These are phyloP conservation scores for Yarrowia deformans DNA, from an alignment of 805 yeast species.

Conservation along the genomic window DNA sequence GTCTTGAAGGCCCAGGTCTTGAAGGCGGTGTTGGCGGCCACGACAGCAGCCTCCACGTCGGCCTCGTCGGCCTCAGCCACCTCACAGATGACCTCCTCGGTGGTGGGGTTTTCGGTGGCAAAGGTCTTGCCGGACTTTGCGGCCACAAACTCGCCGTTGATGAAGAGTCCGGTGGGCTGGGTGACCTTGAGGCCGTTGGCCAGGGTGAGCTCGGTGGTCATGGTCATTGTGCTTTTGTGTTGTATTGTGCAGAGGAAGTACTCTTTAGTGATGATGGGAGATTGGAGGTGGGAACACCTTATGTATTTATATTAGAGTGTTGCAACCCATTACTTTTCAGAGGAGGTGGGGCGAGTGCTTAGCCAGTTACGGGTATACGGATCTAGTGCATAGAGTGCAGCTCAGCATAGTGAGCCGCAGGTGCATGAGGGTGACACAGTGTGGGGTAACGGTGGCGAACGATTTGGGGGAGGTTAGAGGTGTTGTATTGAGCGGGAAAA, in stretches of 20 bases:
- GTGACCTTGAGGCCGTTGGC: slow-evolving; percentile 70
- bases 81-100: slow-evolving; percentile 65
- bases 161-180: slow-evolving; percentile 89
- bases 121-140: slow-evolving; percentile 66
- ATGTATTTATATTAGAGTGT: slow-evolving; percentile 8
- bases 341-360: slow-evolving; percentile 3
- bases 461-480: too few species aligned
- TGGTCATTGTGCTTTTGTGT: slow-evolving; percentile 30
- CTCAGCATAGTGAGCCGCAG: not conserved
- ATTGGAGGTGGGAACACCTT: not conserved
- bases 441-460: slow-evolving; percentile 5
- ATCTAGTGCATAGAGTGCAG: slow-evolving; percentile 1
- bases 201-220: slow-evolving; percentile 50
- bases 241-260: not conserved
- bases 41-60: slow-evolving; percentile 81
- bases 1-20: slow-evolving; percentile 71
- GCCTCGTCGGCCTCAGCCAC: slow-evolving; percentile 77
- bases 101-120: slow-evolving; percentile 56
- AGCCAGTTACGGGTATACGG: slow-evolving; percentile 28
- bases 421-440: slow-evolving; percentile 1
- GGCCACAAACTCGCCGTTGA: slow-evolving; percentile 77
- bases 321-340: not conserved
- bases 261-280: not conserved
- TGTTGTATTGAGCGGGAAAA: too few species aligned
- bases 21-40: slow-evolving; percentile 84